Conservation (phyloP, 768 basidiomycete genomes). For the Paxillus involutus region DNA sequence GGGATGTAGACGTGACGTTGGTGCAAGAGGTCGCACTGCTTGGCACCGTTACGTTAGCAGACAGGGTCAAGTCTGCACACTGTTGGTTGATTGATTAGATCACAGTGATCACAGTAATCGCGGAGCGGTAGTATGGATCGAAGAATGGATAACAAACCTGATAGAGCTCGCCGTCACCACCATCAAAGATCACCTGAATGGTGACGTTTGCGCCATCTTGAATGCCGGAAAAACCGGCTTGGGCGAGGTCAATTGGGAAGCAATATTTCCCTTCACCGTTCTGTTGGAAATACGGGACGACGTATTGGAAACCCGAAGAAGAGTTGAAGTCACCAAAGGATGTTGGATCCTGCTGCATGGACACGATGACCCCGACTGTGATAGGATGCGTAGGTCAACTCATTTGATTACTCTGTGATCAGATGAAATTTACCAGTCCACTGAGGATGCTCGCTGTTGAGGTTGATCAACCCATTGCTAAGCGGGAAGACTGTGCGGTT, state of each 20-base stretch:
- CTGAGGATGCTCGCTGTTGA: slow-evolving; percentile 63
- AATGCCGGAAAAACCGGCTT: slow-evolving; percentile 48
- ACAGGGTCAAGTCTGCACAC: slow-evolving; percentile 81
- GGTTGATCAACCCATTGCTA: slow-evolving; percentile 53
- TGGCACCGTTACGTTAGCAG: slow-evolving; percentile 49
- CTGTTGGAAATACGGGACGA: slow-evolving; percentile 49
- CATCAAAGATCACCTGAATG: slow-evolving; percentile 63
- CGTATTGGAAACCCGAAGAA: slow-evolving; percentile 31
- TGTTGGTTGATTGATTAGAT: slow-evolving; percentile 25
- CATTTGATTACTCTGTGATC: background rate
- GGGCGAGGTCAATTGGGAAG: slow-evolving; percentile 60
- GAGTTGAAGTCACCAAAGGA: slow-evolving; percentile 64
- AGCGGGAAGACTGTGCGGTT: slow-evolving; percentile 74
- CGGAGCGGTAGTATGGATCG: background rate
- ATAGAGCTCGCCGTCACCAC: slow-evolving; percentile 72
- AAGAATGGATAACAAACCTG: slow-evolving; percentile 44
- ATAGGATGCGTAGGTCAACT: slow-evolving; percentile 9
- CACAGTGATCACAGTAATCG: background rate
- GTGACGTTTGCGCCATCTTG: slow-evolving; percentile 72
- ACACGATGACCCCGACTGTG: slow-evolving; percentile 33
- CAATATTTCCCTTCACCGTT: slow-evolving; percentile 64
- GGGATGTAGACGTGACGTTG: slow-evolving; percentile 27
- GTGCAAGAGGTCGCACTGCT: slow-evolving; percentile 39
- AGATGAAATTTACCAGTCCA: slow-evolving; percentile 49
- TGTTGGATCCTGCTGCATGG: slow-evolving; percentile 48